Conservation (phyloP, 2,329 filamentous ascomycete species). For the Botrytis pseudocinerea region DNA sequence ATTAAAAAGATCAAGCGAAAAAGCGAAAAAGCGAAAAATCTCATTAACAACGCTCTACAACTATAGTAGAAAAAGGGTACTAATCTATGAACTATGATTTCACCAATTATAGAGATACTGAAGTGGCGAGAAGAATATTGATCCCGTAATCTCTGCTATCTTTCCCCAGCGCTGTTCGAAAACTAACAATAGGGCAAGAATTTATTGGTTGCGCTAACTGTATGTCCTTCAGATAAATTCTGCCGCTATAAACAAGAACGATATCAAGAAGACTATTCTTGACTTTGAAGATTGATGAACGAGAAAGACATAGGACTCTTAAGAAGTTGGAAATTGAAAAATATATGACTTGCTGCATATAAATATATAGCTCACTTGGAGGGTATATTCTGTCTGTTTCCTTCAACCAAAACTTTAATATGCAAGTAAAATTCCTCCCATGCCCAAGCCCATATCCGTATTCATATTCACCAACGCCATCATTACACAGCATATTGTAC, state of each 20-base stretch:
- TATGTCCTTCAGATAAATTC: neutral
- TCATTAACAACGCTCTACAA: neutral
- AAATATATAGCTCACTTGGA: neutral
- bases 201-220: neutral
- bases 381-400: neutral
- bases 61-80: too few relatives aligned
- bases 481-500: neutral
- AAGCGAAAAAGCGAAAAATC: too few relatives aligned
- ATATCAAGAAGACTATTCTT: neutral
- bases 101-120: neutral
- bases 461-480: neutral
- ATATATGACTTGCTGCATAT: neutral
- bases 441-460: neutral
- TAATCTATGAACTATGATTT: neutral
- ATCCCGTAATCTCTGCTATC: too few relatives aligned
- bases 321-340: neutral
- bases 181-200: too few relatives aligned
- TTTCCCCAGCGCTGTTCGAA: too few relatives aligned
- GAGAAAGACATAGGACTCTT: neutral
- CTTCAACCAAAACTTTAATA: neutral
- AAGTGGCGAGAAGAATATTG: too few relatives aligned
- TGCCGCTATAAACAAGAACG: too few relatives aligned
- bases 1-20: rapidly evolving
- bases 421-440: neutral
- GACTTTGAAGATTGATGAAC: neutral